These are phyloP conservation scores for Escovopsis weberi DNA, from an alignment of 2,329 filamentous ascomycete species.

Conservation along the genomic window DNA sequence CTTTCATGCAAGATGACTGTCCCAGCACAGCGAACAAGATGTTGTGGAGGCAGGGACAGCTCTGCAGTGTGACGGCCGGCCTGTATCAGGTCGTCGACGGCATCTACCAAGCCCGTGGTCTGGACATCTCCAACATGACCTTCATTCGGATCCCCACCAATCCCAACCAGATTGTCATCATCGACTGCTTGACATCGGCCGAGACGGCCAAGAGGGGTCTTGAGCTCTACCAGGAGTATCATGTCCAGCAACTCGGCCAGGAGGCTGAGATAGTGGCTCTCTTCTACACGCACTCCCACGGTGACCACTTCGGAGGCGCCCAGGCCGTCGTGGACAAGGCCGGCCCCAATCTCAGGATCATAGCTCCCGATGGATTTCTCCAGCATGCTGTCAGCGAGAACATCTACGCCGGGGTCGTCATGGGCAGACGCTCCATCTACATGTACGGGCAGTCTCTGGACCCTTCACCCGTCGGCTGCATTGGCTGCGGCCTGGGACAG, in stretches of 20 bases:
- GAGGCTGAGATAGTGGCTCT: conserved; percentile 16
- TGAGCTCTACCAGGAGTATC: conserved; percentile 18
- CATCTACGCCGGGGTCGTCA: conserved; percentile 22
- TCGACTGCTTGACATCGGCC: conserved; percentile 22
- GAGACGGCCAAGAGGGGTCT: conserved; percentile 21
- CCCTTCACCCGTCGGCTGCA: conserved; percentile 16
- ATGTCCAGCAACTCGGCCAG: conserved; percentile 2
- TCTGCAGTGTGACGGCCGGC: conserved; percentile 11
- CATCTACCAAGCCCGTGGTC: conserved; percentile 26
- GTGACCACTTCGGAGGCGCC: conserved; percentile 22
- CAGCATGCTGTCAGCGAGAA: conserved; percentile 24
- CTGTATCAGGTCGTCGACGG: conserved; percentile 20
- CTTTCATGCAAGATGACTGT: conserved; percentile 5
- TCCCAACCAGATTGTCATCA: conserved; percentile 22
- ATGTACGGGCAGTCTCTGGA: conserved; percentile 25
- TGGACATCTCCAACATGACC: conserved; percentile 27
- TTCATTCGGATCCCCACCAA: conserved; percentile 19
- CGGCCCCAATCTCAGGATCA: conserved; percentile 9
- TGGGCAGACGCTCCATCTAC: conserved; percentile 21
- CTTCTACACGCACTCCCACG: conserved; percentile 27
- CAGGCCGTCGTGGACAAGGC: conserved; percentile 9
- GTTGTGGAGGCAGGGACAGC: conserved; percentile 9
- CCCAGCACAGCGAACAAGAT: conserved; percentile 5
- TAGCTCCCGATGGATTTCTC: conserved; percentile 25
- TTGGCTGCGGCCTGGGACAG: conserved; percentile 23